These are phyloP conservation scores for Luzula sylvatica DNA, from an alignment of 176 grass and related monocot species.

Conservation along the genomic window DNA sequence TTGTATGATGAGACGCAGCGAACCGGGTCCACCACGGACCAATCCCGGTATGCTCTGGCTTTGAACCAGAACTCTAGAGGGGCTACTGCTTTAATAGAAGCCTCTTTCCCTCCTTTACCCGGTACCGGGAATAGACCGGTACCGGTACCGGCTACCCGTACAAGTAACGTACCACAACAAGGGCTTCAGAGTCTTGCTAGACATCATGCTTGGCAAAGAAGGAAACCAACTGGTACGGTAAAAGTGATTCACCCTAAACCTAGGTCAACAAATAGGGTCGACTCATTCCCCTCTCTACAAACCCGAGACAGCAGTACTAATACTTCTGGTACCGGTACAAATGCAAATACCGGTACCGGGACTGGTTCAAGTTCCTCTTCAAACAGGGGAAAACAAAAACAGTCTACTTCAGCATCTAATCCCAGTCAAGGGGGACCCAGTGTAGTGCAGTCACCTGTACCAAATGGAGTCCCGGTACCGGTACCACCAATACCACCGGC, in stretches of 20 bases:
- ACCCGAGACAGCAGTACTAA: constrained; percentile 4
- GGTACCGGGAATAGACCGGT: constrained; percentile 40
- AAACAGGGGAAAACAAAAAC: constrained; percentile 31
- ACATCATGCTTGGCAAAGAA: constrained; percentile 62
- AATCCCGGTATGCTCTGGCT: constrained; percentile 57
- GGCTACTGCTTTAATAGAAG: constrained; percentile 43
- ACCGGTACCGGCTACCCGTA: constrained; percentile 11
- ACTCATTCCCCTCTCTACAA: neutral
- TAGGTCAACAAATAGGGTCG: constrained; percentile 26
- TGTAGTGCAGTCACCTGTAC: constrained; percentile 7
- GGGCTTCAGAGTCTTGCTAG: constrained; percentile 56
- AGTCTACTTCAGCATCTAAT: constrained; percentile 54
- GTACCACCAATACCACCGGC: constrained; percentile 15
- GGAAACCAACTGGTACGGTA: constrained; percentile 34
- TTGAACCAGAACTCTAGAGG: constrained; percentile 58
- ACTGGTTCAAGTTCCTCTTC: constrained; percentile 9
- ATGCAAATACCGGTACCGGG: neutral
- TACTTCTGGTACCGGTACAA: neutral
- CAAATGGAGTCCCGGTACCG: constrained; percentile 20
- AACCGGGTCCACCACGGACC: constrained; percentile 35
- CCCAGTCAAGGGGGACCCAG: constrained; percentile 38
- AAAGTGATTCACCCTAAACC: constrained; percentile 44
- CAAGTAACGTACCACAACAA: constrained; percentile 20
- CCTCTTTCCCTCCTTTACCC: constrained; percentile 90
- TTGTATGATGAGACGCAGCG: constrained; percentile 49